phyloP scores from a whole-genome alignment of 2,329 filamentous ascomycete species.

The Arthroderma sp. region DNA sequence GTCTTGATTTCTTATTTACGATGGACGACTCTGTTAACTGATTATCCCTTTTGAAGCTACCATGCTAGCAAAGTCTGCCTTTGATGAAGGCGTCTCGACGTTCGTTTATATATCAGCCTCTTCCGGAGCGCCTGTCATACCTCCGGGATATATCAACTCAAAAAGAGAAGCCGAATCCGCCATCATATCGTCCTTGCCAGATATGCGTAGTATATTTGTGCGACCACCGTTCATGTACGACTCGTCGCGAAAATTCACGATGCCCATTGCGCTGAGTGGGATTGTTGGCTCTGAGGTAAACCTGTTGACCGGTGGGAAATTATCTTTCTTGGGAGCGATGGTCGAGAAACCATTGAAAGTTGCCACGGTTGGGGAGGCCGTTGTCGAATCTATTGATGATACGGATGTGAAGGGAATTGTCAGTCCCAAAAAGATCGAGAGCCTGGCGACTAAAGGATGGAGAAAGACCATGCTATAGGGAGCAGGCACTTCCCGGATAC shows the following conservation, averaged over 20 bases:
- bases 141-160: conserved; percentile 72
- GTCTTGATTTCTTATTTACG: too few relatives aligned
- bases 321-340: conserved; percentile 70
- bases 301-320: conserved; percentile 57
- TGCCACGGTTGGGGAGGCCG: conserved; percentile 74
- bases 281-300: conserved; percentile 67
- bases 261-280: conserved; percentile 70
- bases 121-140: conserved; percentile 71
- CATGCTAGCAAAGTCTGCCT: conserved; percentile 64
- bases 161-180: conserved; percentile 80
- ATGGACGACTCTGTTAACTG: not conserved
- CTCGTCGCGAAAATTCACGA: conserved; percentile 61
- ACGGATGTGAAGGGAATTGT: conserved; percentile 60
- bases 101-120: conserved; percentile 88
- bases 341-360: conserved; percentile 78
- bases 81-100: conserved; percentile 47
- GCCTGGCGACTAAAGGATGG: conserved; percentile 70
- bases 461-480: conserved; percentile 72
- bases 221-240: conserved; percentile 86
- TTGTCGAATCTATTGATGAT: conserved; percentile 75
- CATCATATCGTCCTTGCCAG: conserved; percentile 58
- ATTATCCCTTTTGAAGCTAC: conserved; percentile 42
- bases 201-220: conserved; percentile 68
- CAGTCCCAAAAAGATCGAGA: conserved; percentile 67
- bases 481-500: too few relatives aligned